These are phyloP conservation scores for Plectosphaerella cucumerina DNA, from an alignment of 2,329 filamentous ascomycete genomes.

Conservation along the genomic window DNA sequence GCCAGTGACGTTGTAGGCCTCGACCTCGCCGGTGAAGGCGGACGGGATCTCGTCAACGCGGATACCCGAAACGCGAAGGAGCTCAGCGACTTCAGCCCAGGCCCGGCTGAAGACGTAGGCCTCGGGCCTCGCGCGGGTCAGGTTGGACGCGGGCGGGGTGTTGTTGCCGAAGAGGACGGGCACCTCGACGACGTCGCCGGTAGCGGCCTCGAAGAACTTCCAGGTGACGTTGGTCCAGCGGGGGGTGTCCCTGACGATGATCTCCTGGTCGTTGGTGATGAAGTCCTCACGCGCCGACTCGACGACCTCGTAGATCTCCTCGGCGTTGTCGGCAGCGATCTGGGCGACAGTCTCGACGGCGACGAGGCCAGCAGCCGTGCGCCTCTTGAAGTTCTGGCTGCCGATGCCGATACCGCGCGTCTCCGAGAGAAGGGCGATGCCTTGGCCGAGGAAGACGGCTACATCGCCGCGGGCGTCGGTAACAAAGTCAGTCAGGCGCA, in stretches of 20 bases:
- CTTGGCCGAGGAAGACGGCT: conserved; percentile 22
- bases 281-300: conserved; percentile 20
- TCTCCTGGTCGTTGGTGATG: conserved; percentile 18
- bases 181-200: conserved; percentile 20
- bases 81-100: conserved; percentile 21
- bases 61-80: conserved; percentile 18
- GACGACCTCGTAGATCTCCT: conserved; percentile 18
- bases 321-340: conserved; percentile 21
- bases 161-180: conserved; percentile 23
- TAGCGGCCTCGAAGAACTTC: conserved; percentile 19
- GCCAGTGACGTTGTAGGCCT: conserved; percentile 2
- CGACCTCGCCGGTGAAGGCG: conserved; percentile 13
- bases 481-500: background rate
- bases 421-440: conserved; percentile 23
- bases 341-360: conserved; percentile 23
- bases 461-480: conserved; percentile 1
- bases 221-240: conserved; percentile 14
- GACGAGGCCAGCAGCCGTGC: conserved; percentile 19
- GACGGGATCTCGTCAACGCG: conserved; percentile 17
- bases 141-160: conserved; percentile 19
- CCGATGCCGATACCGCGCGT: conserved; percentile 24
- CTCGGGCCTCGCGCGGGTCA: conserved; percentile 23
- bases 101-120: conserved; percentile 23
- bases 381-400: conserved; percentile 23
- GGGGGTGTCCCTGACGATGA: conserved; percentile 22